Evolutionary conservation across 148 eudicot genomes (phyloP), one percentile per base, ranked within the genome.

Genomic region (Polygonum aviculare): DNA sequence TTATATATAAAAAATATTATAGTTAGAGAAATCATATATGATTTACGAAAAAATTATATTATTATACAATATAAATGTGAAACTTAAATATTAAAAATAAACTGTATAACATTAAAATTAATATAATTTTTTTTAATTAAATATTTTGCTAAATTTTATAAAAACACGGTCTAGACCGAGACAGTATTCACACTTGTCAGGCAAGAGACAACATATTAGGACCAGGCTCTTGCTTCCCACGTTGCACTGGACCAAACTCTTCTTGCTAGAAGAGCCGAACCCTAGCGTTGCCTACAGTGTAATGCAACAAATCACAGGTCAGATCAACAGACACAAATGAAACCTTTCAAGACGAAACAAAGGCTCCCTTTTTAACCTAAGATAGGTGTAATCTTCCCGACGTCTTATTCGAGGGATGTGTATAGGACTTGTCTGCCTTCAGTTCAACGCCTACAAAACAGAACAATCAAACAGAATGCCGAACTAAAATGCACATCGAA

Each of bases 221-320:
- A 94, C 97, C 54, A 96, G 97, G 73, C 87, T 83, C 84, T 80
- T 94, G 16, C 85, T 80, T n/a, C 96, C 98, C 35, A 94, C 84
- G 82, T 90, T 94, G 77, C 98, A 94, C 75, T 94, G 98, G 50
- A 94, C 90, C 47, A 85, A 75, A 57, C 90, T 81, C 79, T 80
- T 94, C 55, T 57, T 75, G 51, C 75, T 76, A 7, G 90, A 84
- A n/a, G 83, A 40, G 12, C 97, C 97, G 72, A 85, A 74, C 40
- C 93, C 98, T 63, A 94, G 69, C 0, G 96, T 88, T 7, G 97
- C 98, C 98, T 94, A 78, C 52, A 73, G 54, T 1, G 1, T 1
- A 26, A 1, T 15, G 15, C 0, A 36, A 18, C 21, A 26, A 45
- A 62, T 26, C 31, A 26, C 4, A 7, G 5, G 22, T 38, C 72